phyloP scores from a whole-genome alignment of 371 early-diverging fungal genomes.

The Syncephalastrum monosporum region DNA sequence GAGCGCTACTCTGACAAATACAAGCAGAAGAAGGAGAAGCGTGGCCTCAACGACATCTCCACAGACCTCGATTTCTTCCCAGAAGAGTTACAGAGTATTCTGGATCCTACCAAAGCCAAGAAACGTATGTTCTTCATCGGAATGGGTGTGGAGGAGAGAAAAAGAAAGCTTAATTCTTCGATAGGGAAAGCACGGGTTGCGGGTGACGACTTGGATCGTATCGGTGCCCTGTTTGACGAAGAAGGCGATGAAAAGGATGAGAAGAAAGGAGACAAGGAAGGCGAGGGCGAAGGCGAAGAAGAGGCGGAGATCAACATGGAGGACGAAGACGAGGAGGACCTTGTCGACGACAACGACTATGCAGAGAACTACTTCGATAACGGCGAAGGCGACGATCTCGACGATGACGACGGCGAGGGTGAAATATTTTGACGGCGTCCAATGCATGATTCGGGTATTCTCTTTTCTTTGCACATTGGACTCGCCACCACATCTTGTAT shows the following conservation, averaged over 20 bases:
- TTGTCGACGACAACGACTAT: constrained; percentile 54
- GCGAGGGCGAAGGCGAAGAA: constrained; percentile 27
- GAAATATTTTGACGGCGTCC: background rate
- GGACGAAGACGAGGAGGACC: constrained; percentile 55
- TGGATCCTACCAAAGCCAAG: constrained; percentile 41
- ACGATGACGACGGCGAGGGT: constrained; percentile 45
- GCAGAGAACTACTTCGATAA: constrained; percentile 57
- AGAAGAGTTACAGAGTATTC: constrained; percentile 44
- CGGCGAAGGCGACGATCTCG: constrained; percentile 49
- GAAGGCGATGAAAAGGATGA: constrained; percentile 31
- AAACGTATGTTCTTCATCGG: constrained; percentile 29
- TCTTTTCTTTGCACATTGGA: background rate
- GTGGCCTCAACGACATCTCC: constrained; percentile 34
- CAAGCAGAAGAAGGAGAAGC: constrained; percentile 19
- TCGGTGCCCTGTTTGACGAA: constrained; percentile 36
- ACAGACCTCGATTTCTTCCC: constrained; percentile 52
- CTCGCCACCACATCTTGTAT: too few relatives aligned
- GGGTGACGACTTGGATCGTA: constrained; percentile 24
- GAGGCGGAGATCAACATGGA: constrained; percentile 24
- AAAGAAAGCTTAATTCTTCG: too few relatives aligned
- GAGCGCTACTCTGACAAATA: constrained; percentile 53
- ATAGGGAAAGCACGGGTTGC: constrained; percentile 17
- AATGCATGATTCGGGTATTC: background rate
- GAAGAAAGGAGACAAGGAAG: constrained; percentile 31
- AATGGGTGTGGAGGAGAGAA: background rate